phyloP scores from a whole-genome alignment of 2,329 filamentous ascomycete species.

The Zymoseptoria ardabiliae region DNA sequence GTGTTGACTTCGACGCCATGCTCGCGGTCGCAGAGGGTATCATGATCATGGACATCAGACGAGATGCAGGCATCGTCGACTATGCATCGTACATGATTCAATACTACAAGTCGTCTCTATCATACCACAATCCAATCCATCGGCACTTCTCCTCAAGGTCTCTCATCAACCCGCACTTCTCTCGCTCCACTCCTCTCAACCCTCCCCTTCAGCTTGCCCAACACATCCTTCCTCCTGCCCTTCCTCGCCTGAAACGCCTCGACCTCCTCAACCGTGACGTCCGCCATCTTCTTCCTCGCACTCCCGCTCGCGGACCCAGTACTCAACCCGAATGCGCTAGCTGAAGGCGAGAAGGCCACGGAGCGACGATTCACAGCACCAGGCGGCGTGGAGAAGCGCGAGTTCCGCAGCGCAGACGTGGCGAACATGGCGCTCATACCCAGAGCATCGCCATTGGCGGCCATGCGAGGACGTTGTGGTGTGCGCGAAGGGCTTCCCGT shows the following conservation, averaged over 20 bases:
- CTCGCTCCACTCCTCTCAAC: conserved; percentile 20
- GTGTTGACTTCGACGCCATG: too few species aligned
- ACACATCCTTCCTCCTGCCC: conserved; percentile 33
- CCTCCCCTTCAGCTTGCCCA: conserved; percentile 32
- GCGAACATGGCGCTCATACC: conserved; percentile 31
- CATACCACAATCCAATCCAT: not conserved
- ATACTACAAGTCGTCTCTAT: not conserved
- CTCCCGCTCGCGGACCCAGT: conserved; percentile 24
- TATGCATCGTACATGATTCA: not conserved
- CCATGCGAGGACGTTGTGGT: conserved; percentile 23
- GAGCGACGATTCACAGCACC: conserved; percentile 26
- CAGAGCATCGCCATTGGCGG: conserved; percentile 27
- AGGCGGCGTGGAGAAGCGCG: conserved; percentile 24
- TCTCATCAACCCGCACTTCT: not conserved
- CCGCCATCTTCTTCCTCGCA: conserved; percentile 31
- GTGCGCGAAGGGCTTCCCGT: conserved; percentile 30
- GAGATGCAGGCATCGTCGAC: not conserved
- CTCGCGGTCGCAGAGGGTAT: too few species aligned
- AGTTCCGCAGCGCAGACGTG: conserved; percentile 1
- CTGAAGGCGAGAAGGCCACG: conserved; percentile 15
- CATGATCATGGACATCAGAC: not conserved
- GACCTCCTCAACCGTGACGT: conserved; percentile 37
- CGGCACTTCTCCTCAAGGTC: not conserved
- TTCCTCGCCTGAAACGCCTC: conserved; percentile 28
- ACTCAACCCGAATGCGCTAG: conserved; percentile 21